These are phyloP conservation scores for Cornus florida DNA, from an alignment of 148 eudicot species.

Conservation along the genomic window DNA sequence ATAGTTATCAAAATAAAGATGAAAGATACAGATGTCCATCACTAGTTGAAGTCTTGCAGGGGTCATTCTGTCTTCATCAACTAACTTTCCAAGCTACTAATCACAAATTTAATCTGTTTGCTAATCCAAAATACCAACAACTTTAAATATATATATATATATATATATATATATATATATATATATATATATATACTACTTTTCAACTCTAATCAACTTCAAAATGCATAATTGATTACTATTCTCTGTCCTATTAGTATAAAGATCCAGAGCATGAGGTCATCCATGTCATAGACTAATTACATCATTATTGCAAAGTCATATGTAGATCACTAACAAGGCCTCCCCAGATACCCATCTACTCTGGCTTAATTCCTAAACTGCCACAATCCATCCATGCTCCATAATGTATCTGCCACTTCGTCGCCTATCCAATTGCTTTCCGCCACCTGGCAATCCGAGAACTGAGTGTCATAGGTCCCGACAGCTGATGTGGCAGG, in stretches of 20 bases:
- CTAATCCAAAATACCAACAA: background rate
- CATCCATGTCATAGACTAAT: background rate
- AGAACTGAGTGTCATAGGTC: constrained; percentile 4
- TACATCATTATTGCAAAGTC: background rate
- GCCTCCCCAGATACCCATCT: constrained; percentile 12
- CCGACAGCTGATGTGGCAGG: constrained; percentile 29
- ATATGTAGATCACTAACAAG: background rate
- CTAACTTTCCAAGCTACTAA: background rate
- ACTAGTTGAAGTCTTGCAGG: background rate
- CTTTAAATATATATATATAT: too few species aligned
- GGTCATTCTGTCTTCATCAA: background rate
- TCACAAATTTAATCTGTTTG: background rate
- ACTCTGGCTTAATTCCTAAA: constrained; percentile 24
- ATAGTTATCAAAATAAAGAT: too few species aligned
- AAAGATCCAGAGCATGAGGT: background rate
- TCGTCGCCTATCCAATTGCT: constrained; percentile 35
- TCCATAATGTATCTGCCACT: constrained; percentile 44
- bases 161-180: too few species aligned
- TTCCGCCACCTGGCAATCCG: constrained; percentile 36
- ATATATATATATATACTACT: background rate
- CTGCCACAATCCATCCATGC: constrained; percentile 58
- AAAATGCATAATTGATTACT: too few species aligned
- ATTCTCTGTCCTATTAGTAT: too few species aligned
- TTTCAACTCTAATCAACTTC: background rate
- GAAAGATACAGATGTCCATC: too few species aligned